A percentile compares a stretch with the other conserved stretches of the same genome.
These are phyloP conservation scores for Malania oleifera DNA, from an alignment of 164 flowering plant genomes.

Conservation along the genomic window DNA sequence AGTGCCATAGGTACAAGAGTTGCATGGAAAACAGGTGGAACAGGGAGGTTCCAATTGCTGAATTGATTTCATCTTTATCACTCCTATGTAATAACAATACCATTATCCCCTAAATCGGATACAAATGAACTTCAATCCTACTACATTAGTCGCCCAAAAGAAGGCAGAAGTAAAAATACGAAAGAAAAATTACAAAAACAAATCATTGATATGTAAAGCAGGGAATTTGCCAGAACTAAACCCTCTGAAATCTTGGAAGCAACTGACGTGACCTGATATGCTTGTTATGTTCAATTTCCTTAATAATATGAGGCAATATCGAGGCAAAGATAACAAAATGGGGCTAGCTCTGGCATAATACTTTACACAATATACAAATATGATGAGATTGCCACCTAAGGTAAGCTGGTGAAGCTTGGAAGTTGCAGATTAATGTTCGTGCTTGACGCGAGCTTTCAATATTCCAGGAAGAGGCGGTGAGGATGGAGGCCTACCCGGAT, in stretches of 20 bases:
- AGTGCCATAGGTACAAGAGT: no score
- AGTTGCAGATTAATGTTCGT: conserved; percentile 39
- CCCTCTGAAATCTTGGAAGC: background rate
- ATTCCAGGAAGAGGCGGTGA: conserved; percentile 87
- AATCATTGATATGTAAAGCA: conserved; percentile 9
- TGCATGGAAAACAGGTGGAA: background rate
- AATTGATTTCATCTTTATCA: background rate
- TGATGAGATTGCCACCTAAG: background rate
- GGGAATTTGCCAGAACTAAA: conserved; percentile 11
- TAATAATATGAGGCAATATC: background rate
- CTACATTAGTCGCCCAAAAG: background rate
- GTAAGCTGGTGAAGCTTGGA: conserved; percentile 8
- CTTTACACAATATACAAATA: conserved; percentile 43
- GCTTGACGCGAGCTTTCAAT: conserved; percentile 71
- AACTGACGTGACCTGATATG: no score
- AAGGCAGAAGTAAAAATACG: no score
- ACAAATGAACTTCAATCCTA: background rate
- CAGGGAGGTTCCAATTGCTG: background rate
- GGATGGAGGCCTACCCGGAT: conserved; percentile 41
- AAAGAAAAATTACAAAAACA: background rate
- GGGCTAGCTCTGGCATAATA: conserved; percentile 19
- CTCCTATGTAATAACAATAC: background rate
- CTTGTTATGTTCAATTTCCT: background rate
- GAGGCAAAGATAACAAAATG: conserved; percentile 6
- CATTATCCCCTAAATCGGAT: background rate